Evolutionary conservation across 1,284 basidiomycete species (phyloP), one percentile per base, ranked within the genome.

Genomic region (Cystobasidiaceae sp.): DNA sequence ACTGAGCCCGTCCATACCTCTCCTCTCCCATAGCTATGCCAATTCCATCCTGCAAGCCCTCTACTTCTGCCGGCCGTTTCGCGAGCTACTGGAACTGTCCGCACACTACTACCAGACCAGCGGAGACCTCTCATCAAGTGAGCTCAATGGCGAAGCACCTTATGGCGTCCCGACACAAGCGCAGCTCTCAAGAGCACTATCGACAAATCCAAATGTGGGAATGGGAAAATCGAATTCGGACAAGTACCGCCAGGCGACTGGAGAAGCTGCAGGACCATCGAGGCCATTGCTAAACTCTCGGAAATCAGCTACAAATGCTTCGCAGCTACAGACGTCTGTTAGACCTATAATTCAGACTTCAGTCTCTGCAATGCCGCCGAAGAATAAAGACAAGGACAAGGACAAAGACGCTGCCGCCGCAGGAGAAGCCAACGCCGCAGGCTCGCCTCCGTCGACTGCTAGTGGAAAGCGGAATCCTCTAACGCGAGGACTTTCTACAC

Each of bases 31-130:
- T n/a, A 52, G 90, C 79, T 98, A 98, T 78, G 93, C 89, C 80
- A 98, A 97, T 79, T 97, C 94, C 17, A 90, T 98, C 28, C 83
- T 98, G 9, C 94, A 98, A 77, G 88, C 94, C 0, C 84, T 98
- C 60, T 98, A 97, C 78, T 88, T 87, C 71, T 90, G 88, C 71
- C 77, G 81, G n/a, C 88, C 89, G 0, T 90, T 92, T 74, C 82
- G 89, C 41, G 83, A 88, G 45, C 86, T 89, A 65, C 79, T 91
- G 68, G 61, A 64, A 30, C 51, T 54, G 25, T 64, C 61, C 17
- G 41, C 61, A 37, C 56, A 59, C 9, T 41, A 46, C 52, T 54
- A 46, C 34, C 43, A 25, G 13, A 33, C 46, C 13, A 33, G 39
- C 23, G 43, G 52, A 13, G 28, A 43, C 17, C 25, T 33, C 11